phyloP scores from a whole-genome alignment of 495 filamentous ascomycete genomes.

The Halenospora varia region DNA sequence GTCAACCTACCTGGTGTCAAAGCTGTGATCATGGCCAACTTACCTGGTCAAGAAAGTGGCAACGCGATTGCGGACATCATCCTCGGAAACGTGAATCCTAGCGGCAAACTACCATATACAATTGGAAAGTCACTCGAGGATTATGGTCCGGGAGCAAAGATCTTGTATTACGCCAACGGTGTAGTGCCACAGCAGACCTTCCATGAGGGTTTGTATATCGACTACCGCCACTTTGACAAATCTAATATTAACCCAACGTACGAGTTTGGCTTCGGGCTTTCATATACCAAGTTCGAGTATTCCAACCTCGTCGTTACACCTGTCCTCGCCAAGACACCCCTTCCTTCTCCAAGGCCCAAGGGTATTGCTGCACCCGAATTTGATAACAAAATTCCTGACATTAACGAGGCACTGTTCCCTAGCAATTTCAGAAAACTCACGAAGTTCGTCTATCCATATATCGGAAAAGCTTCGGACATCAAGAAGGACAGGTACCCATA shows the following conservation, averaged over 20 bases:
- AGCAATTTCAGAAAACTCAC: constrained; percentile 58
- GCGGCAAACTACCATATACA: constrained; percentile 85
- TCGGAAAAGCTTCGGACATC: constrained; percentile 53
- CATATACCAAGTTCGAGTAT: constrained; percentile 79
- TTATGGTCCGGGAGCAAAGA: constrained; percentile 73
- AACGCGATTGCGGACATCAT: constrained; percentile 80
- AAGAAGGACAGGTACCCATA: constrained; percentile 58
- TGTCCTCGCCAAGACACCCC: constrained; percentile 50
- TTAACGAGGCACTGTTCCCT: constrained; percentile 63
- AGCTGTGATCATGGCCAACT: constrained; percentile 78
- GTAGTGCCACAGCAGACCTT: constrained; percentile 82
- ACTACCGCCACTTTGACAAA: constrained; percentile 90
- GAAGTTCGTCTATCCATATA: constrained; percentile 90
- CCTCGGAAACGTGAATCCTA: constrained; percentile 81
- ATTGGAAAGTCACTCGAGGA: constrained; percentile 77
- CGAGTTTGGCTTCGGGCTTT: constrained; percentile 76
- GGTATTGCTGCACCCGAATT: constrained; percentile 61
- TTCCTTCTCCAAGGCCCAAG: constrained; percentile 56
- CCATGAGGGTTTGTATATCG: constrained; percentile 76
- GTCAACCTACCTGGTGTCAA: constrained; percentile 75
- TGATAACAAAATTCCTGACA: constrained; percentile 48
- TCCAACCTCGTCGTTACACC: constrained; percentile 50
- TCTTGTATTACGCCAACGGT: constrained; percentile 71
- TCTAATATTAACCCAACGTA: constrained; percentile 60
- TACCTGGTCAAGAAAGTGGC: constrained; percentile 89